These are phyloP conservation scores for Eremothecium cymbalariae DNA, from an alignment of 1,139 yeast genomes.

Conservation along the genomic window DNA sequence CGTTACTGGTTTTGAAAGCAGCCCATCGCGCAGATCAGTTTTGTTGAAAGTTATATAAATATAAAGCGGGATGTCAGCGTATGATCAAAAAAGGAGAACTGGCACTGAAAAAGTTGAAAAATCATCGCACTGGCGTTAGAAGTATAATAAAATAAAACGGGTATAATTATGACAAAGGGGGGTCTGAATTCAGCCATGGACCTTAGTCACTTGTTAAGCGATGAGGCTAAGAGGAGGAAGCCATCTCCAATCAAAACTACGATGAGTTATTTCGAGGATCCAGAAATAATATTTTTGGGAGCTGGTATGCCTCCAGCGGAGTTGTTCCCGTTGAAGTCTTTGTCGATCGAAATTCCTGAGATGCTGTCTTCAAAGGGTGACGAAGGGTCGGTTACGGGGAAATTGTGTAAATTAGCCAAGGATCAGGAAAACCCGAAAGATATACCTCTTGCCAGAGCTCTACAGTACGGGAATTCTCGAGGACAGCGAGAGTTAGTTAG, in stretches of 20 bases:
- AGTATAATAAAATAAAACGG: background rate
- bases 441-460: constrained; percentile 70
- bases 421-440: constrained; percentile 34
- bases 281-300: constrained; percentile 68
- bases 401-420: constrained; percentile 32
- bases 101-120: too few relatives aligned
- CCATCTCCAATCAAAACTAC: constrained; percentile 67
- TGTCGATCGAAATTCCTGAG: constrained; percentile 38
- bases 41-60: too few relatives aligned
- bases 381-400: background rate
- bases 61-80: too few relatives aligned
- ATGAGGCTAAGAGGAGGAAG: constrained; percentile 57
- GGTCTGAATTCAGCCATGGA: too few relatives aligned
- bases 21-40: too few relatives aligned
- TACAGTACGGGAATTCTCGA: constrained; percentile 82
- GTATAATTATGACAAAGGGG: too few relatives aligned
- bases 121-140: too few relatives aligned
- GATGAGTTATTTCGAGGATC: constrained; percentile 55
- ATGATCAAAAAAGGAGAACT: too few relatives aligned
- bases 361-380: background rate
- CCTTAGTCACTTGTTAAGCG: constrained; percentile 56
- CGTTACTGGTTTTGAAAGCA: too few relatives aligned
- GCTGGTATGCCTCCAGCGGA: constrained; percentile 80
- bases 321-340: constrained; percentile 67
- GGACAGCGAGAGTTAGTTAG: constrained; percentile 66